Evolutionary conservation across 768 basidiomycete genomes (phyloP), one percentile per base, ranked within the genome.

Genomic region (Chalciporus piperatus): DNA sequence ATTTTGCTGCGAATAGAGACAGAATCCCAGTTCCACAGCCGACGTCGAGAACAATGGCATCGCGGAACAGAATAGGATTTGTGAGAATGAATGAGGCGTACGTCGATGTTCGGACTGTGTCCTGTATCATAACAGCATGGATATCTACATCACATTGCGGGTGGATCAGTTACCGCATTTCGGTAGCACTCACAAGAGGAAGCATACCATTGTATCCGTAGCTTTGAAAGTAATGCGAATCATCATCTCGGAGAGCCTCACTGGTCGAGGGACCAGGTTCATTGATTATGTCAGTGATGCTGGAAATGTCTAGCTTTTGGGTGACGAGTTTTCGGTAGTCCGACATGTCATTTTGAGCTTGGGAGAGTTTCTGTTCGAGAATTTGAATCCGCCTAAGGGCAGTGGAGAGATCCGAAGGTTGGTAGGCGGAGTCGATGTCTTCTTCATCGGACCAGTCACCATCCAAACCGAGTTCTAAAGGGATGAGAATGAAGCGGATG

Each of bases 1-100:
- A 86, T 48, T 82, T 77, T 2, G 95, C 95, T 5, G 92, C 92
- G 60, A 97, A 89, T 53, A 98, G 76, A 22, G 91, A 92, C 9
- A 97, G 76, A 44, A 97, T 93, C 2, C 95, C 92, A 0, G 95
- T 97, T 1, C 96, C 96, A 60, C 96, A 98, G 6, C 96, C 96
- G 20, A 98, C 94, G 59, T 98, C 96, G 52, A 98, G 83, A 6
- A 98, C 96, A 45, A 87, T 70, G 16, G 92, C 89, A 56, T 85
- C 89, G 50, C 81, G 80, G 76, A 98, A 97, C 12, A 94, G 71
- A 6, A 76, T 65, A 1, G 92, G 87, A 65, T 87, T 94, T 6
- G 80, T 83, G 23, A 95, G 74, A 67, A 98, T 95, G 71, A 91
- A 98, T 17, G 87, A 80, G 11, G 92, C 92, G 67, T 98, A 98